Evolutionary conservation across 129 eudicot genomes (phyloP), one percentile per base, ranked within the genome.

Genomic region (Daucus carota): DNA sequence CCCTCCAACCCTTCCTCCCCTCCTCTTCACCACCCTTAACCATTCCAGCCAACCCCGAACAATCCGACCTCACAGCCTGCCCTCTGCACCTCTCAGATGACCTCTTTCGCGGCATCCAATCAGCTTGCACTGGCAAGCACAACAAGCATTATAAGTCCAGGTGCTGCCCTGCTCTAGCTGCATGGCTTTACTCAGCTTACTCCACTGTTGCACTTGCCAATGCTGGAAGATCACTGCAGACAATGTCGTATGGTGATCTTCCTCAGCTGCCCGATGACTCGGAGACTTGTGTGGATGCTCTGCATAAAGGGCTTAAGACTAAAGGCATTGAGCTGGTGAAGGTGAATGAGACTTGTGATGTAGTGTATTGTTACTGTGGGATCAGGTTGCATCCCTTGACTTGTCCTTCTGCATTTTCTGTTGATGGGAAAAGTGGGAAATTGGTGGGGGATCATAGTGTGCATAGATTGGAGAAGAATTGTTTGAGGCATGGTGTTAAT

Each of bases 161-260:
- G 24, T 93, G 97, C 84, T 93, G 98, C 87, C 98, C 98, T 0
- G 98, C 91, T 5, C 86, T 91, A 6, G 98, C 93, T 2, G 90
- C 97, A 13, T 93, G 96, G 92, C 85, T 93, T 17, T 93, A 87
- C 87, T 79, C 97, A 6, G 93, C 97, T 14, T 88, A 93, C 88
- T 86, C 97, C 4, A 76, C 77, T 15, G 81, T 90, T 0, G 98
- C 91, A 1, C 88, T 93, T 0, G 81, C 80, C 63, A 63, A 52
- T 22, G 81, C 57, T 4, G 70, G 80, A 32, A 52, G 46, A 18
- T 70, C 80, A 3, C 85, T 80, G 0, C 86, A 85, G 32, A 80
- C 90, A 80, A 48, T 82, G 72, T 60, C 92, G 45, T 79, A 78
- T 32, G 74, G 77, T 14, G 96, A 93, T 22, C 86, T 93, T 73